These are phyloP conservation scores for Sisymbrium irio DNA, from an alignment of 345 rosid genomes.

Conservation along the genomic window DNA sequence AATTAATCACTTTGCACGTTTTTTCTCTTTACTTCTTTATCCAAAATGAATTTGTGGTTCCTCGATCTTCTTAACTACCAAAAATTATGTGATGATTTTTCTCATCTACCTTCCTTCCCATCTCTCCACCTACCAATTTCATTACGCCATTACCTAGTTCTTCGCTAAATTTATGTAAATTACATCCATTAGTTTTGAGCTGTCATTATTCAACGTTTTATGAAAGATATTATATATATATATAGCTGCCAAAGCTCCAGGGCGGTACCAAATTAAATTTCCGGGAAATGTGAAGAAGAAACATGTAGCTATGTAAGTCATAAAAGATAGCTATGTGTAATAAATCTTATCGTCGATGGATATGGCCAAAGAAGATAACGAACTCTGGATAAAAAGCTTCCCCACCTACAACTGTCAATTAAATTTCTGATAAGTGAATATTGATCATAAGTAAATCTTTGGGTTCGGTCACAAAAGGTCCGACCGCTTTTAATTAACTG, in stretches of 20 bases:
- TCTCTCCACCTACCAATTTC: slow-evolving; percentile 23
- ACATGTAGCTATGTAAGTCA: neutral
- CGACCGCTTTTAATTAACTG: neutral
- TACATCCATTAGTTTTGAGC: neutral
- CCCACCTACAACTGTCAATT: neutral
- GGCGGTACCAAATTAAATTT: neutral
- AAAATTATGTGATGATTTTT: slow-evolving; percentile 18
- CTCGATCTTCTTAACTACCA: slow-evolving; percentile 19
- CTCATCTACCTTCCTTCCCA: slow-evolving; percentile 27
- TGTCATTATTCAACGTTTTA: neutral
- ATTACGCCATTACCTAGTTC: neutral
- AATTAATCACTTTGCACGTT: slow-evolving; percentile 25
- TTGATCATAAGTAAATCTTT: neutral
- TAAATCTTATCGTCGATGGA: neutral
- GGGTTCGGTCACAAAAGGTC: neutral
- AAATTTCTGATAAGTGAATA: neutral
- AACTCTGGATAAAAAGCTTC: neutral
- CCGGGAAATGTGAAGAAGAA: neutral
- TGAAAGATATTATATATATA: neutral
- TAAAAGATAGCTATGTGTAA: neutral
- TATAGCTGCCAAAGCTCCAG: no score
- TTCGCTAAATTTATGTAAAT: neutral
- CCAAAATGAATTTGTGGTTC: slow-evolving; percentile 25
- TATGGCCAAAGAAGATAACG: slow-evolving; percentile 12
- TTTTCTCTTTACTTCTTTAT: neutral